Evolutionary conservation across 495 filamentous ascomycete genomes (phyloP), one percentile per base, ranked within the genome.

Genomic region (Aspergillus incahuasiensis): DNA sequence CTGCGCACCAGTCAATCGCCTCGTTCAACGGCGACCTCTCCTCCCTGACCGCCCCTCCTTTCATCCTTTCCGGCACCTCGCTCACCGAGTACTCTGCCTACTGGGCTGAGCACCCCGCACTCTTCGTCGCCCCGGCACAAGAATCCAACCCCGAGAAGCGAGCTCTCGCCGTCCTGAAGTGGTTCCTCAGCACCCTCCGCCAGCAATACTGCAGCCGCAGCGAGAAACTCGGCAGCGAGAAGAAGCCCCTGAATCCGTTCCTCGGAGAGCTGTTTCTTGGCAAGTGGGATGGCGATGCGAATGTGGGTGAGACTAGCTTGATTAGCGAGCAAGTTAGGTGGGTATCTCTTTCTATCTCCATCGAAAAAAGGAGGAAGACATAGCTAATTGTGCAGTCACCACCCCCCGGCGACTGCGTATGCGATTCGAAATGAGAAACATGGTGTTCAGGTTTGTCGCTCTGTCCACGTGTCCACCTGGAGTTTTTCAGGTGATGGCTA

Each of bases 391-490:
- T 39, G 68, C 58, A 95, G 90, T 75, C 94, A 97, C 63, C 94
- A 98, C 64, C 94, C 95, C n/a, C 94, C 95, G 11, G 91, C 90
- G 25, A 98, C 95, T 8, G 95, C 92, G 4, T 97, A 96, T 69
- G 86, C 85, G 54, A 95, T 97, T 61, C 86, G 80, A 69, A 97
- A 98, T 69, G 72, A 85, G 19, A 82, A 92, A 57, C 82, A 92
- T 56, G 88, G 90, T 32, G 82, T 98, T 28, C 85, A 82, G 64
- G 79, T 82, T 61, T 65, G 72, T 67, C 40, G 16, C 32, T 35
- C 39, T 32, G 52, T 32, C 32, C 12, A 38, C 40, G 46, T 34
- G 38, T 25, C 25, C 16, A 44, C 13, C 16, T 38, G 16, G 9
- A n/a, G n/a, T 20, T 34, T n/a, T 13, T 25, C 1, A 39, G 20